Conservation (phyloP, 78 protist species). For the Acrasis kona region DNA sequence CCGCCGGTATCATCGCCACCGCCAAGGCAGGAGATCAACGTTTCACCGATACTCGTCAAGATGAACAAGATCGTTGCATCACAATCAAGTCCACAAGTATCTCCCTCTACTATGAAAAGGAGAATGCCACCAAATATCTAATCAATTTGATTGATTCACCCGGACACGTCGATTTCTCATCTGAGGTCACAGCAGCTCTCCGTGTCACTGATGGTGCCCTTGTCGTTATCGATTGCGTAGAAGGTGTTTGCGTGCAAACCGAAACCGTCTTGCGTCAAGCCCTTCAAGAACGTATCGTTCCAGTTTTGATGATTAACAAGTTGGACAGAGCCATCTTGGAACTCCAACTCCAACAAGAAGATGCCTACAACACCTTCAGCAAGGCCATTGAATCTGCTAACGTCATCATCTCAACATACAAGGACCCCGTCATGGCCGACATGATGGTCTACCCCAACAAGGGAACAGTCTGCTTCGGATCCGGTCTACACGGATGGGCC, state of each 20-base stretch:
- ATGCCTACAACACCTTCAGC: constrained; percentile 73
- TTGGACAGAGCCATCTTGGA: constrained; percentile 95
- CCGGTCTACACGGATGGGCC: constrained; percentile 99
- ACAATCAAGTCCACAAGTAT: constrained; percentile 98
- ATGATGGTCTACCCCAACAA: constrained; percentile 68
- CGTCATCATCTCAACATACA: constrained; percentile 72
- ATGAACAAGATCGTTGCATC: constrained; percentile 96
- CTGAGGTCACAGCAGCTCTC: constrained; percentile 99
- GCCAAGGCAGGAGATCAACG: constrained; percentile 88
- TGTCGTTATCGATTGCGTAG: constrained; percentile 98
- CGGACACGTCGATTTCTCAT: constrained; percentile 88
- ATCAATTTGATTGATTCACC: constrained; percentile 91
- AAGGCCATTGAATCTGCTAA: constrained; percentile 82
- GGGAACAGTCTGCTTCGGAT: constrained; percentile 95
- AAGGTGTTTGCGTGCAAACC: constrained; percentile 99
- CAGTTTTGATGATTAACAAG: constrained; percentile 96
- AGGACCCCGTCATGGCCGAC: constrained; percentile 87
- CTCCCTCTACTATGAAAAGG: constrained; percentile 86
- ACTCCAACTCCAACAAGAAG: constrained; percentile 91
- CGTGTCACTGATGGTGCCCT: constrained; percentile 99
- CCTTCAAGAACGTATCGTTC: constrained; percentile 95
- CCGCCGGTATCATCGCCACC: constrained; percentile 97
- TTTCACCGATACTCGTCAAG: constrained; percentile 89
- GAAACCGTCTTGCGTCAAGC: constrained; percentile 99
- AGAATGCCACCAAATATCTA: constrained; percentile 89